Percentiles rank a stretch among this genome's conserved stretches.
These are phyloP conservation scores for Lotmaria passim DNA, from an alignment of 208 protist genomes.

Conservation along the genomic window DNA sequence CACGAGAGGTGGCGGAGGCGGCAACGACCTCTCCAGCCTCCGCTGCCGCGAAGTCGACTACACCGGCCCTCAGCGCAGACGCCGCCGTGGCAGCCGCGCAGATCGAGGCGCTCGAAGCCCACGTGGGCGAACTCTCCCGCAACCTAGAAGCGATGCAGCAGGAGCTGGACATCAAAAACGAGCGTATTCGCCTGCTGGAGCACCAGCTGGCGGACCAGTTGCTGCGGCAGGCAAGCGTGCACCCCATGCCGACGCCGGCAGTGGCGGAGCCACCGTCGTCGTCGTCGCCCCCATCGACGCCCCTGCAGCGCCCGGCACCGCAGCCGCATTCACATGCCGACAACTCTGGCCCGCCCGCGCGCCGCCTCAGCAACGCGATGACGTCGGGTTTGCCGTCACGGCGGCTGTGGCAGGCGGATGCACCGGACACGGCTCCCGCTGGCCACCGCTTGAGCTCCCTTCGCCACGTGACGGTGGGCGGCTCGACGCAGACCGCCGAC, in stretches of 20 bases:
- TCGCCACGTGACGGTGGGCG: conserved; percentile 1
- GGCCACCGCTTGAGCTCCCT: conserved; percentile 5
- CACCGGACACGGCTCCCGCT: conserved; percentile 6
- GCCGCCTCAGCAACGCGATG: background rate
- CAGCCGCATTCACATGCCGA: background rate
- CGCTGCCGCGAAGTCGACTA: background rate
- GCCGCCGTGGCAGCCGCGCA: background rate
- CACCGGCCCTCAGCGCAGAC: no score
- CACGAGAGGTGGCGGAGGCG: conserved; percentile 20
- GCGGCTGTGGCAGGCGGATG: conserved; percentile 16
- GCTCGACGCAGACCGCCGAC: background rate
- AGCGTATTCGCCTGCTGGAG: conserved; percentile 82
- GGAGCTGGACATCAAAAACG: conserved; percentile 60
- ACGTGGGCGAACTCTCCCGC: conserved; percentile 41
- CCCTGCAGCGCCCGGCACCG: background rate
- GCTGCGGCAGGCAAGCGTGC: conserved; percentile 32
- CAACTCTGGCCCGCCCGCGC: conserved; percentile 6
- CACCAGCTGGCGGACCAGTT: conserved; percentile 78
- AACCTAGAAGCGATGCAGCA: conserved; percentile 44
- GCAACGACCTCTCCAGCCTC: background rate
- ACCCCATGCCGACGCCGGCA: conserved; percentile 11
- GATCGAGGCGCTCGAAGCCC: conserved; percentile 52
- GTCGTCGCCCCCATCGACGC: background rate
- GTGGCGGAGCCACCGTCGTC: background rate
- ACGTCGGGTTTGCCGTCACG: background rate